Conservation (phyloP, 1,284 basidiomycete species). For the Lentinula novae-zelandiae region DNA sequence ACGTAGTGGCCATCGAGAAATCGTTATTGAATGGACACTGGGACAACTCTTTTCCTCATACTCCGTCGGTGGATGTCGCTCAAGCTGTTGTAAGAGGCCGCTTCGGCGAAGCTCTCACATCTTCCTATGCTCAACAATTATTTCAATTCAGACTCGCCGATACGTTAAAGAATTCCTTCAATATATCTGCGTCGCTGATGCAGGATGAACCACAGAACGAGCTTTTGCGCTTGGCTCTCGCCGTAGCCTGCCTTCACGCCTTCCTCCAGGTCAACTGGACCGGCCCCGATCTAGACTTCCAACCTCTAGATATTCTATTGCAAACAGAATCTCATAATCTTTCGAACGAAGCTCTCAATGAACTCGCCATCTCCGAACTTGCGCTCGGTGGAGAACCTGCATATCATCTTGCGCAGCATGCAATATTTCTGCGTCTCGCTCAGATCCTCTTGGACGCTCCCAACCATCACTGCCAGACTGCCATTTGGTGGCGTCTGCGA, state of each 20-base stretch:
- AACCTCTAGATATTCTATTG: conserved; percentile 48
- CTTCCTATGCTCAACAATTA: conserved; percentile 40
- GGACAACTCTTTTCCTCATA: background rate
- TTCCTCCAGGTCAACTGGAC: conserved; percentile 98
- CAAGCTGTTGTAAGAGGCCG: conserved; percentile 43
- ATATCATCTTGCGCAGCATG: conserved; percentile 81
- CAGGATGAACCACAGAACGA: conserved; percentile 37
- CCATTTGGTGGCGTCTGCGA: conserved; percentile 81
- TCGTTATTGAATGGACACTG: background rate
- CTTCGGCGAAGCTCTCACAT: conserved; percentile 48
- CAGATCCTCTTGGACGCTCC: conserved; percentile 63
- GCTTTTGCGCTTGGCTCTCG: conserved; percentile 61
- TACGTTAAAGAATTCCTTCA: conserved; percentile 27
- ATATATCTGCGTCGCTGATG: conserved; percentile 19
- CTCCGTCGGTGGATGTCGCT: conserved; percentile 25
- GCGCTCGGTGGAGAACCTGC: conserved; percentile 91
- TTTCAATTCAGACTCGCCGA: conserved; percentile 33
- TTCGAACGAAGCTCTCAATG: conserved; percentile 56
- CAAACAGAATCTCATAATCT: conserved; percentile 25
- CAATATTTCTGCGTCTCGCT: conserved; percentile 77
- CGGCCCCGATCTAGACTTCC: conserved; percentile 80
- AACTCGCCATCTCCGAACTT: conserved; percentile 71
- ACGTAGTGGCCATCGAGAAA: background rate
- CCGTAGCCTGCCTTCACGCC: conserved; percentile 80
- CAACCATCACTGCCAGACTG: conserved; percentile 43